phyloP scores from a whole-genome alignment of 192 early-diverging fungal species.

The Coemansia sp. region DNA sequence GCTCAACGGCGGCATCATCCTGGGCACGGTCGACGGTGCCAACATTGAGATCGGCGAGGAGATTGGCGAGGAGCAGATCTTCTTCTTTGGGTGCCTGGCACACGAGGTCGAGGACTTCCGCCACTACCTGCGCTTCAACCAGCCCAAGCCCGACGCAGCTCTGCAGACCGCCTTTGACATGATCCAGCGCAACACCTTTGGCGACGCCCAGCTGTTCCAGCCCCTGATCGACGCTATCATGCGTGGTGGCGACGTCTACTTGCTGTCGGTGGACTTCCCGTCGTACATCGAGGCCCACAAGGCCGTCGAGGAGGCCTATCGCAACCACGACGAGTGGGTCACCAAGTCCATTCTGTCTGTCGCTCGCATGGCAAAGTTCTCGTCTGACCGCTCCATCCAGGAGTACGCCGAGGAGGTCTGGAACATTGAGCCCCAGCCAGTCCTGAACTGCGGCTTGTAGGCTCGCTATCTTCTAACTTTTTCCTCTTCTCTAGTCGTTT shows the following conservation, averaged over 20 bases:
- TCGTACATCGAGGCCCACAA: conserved; percentile 57
- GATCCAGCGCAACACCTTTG: conserved; percentile 81
- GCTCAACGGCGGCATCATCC: conserved; percentile 95
- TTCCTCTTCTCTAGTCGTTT: not conserved
- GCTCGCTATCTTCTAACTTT: not conserved
- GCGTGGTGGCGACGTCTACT: conserved; percentile 78
- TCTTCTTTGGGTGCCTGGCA: conserved; percentile 91
- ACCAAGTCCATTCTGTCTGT: conserved; percentile 87
- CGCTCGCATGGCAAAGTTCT: conserved; percentile 95
- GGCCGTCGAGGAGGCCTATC: conserved; percentile 81
- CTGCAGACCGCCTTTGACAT: conserved; percentile 77
- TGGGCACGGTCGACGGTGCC: conserved; percentile 97
- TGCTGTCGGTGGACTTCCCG: conserved; percentile 72
- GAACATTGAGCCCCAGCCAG: conserved; percentile 67
- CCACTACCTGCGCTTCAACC: conserved; percentile 83
- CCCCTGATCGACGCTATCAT: conserved; percentile 77
- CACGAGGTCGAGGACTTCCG: conserved; percentile 93
- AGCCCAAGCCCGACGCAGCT: conserved; percentile 71
- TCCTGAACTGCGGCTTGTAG: conserved; percentile 23
- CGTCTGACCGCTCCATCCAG: conserved; percentile 78
- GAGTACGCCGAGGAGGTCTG: conserved; percentile 95
- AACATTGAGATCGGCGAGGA: conserved; percentile 99
- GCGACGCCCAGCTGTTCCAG: conserved; percentile 74
- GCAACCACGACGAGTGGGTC: conserved; percentile 80
- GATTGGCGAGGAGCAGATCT: conserved; percentile 96